These are phyloP conservation scores for Hyaloscypha variabilis DNA, from an alignment of 495 filamentous ascomycete species.

Conservation along the genomic window DNA sequence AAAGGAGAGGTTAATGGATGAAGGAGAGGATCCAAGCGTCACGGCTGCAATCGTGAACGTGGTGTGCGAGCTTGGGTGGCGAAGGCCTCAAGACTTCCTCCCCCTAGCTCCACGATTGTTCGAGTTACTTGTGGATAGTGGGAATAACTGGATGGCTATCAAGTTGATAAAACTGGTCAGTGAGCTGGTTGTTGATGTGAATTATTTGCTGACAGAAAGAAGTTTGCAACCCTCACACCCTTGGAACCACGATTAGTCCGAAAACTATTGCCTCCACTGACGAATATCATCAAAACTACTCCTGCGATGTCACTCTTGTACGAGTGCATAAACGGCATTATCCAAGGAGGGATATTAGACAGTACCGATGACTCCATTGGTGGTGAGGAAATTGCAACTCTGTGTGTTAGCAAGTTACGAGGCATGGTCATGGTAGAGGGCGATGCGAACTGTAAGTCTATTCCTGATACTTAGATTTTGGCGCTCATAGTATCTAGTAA, in stretches of 20 bases:
- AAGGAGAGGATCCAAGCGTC: conserved; percentile 86
- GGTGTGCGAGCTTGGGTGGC: conserved; percentile 93
- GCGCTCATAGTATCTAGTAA: conserved; percentile 58
- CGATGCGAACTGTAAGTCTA: conserved; percentile 83
- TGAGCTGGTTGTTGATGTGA: conserved; percentile 6
- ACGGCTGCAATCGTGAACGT: conserved; percentile 96
- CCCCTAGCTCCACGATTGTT: conserved; percentile 90
- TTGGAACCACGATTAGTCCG: conserved; percentile 88
- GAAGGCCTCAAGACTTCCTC: conserved; percentile 90
- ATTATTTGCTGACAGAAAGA: conserved; percentile 33
- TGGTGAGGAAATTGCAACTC: conserved; percentile 87
- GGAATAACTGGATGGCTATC: conserved; percentile 99
- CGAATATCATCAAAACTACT: conserved; percentile 89
- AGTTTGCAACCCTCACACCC: conserved; percentile 95
- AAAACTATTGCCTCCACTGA: conserved; percentile 93
- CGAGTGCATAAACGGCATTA: conserved; percentile 97
- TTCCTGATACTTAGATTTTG: conserved; percentile 16
- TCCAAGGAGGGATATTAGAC: conserved; percentile 91
- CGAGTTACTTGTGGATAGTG: conserved; percentile 85
- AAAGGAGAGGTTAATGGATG: conserved; percentile 90
- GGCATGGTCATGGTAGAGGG: conserved; percentile 93
- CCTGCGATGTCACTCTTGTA: conserved; percentile 96
- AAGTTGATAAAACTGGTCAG: conserved; percentile 95
- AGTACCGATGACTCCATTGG: conserved; percentile 67
- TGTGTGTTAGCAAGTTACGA: conserved; percentile 90